These are phyloP conservation scores for Moesziomyces antarcticus DNA, from an alignment of 1,284 basidiomycete species.

Conservation along the genomic window DNA sequence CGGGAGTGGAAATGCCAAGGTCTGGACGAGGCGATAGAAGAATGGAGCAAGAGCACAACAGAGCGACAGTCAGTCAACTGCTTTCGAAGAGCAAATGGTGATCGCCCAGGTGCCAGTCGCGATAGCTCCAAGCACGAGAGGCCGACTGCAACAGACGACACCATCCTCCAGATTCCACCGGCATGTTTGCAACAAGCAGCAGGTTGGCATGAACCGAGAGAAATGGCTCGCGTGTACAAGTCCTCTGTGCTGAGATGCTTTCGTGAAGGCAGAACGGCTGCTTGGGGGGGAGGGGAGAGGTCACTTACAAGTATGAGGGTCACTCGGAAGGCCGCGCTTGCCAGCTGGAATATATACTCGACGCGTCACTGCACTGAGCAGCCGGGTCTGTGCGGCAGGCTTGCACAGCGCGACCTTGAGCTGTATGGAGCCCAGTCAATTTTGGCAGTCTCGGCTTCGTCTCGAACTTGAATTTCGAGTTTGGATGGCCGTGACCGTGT, in stretches of 20 bases:
- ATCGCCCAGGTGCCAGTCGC: neutral
- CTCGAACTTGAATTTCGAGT: constrained; percentile 19
- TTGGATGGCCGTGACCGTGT: constrained; percentile 20
- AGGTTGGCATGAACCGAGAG: neutral
- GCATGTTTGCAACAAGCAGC: neutral
- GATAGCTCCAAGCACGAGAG: neutral
- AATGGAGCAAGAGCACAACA: constrained; percentile 3
- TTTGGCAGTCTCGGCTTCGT: too few species aligned
- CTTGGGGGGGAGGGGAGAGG: constrained; percentile 18
- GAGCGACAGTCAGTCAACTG: neutral
- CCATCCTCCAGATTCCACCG: neutral
- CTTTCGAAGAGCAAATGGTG: neutral
- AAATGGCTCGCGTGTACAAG: neutral
- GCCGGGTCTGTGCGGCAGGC: constrained; percentile 9
- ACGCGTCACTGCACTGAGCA: constrained; percentile 1
- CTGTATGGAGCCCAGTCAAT: too few species aligned
- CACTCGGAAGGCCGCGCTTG: neutral
- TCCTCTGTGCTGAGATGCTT: neutral
- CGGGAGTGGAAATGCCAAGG: constrained; percentile 58
- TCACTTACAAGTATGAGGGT: constrained; percentile 49
- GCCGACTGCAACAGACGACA: too few species aligned
- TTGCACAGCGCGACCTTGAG: neutral
- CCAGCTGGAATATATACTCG: constrained; percentile 23
- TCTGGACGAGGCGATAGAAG: constrained; percentile 10
- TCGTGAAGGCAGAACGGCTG: constrained; percentile 2